Evolutionary conservation across 352 stramenopile species (phyloP).

Genomic region (Phytophthora litchii): DNA sequence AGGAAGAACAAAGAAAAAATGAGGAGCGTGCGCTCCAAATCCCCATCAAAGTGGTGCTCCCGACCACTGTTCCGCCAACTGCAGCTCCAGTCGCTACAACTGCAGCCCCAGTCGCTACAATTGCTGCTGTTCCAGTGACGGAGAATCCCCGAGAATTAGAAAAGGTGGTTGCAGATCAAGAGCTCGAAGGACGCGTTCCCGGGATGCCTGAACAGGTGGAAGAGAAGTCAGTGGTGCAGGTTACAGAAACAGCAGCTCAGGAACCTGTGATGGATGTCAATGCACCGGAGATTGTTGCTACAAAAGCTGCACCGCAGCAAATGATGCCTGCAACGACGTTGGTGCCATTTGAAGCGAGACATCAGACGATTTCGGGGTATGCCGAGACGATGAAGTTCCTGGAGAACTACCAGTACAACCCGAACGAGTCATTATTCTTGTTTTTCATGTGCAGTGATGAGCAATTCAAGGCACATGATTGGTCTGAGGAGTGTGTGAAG

Average conservation of each 20-base stretch:
- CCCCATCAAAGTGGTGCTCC: slow-evolving; percentile 34
- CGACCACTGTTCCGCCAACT: slow-evolving; percentile 15
- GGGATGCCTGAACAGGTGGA: slow-evolving; percentile 22
- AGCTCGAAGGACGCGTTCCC: slow-evolving; percentile 27
- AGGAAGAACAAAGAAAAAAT: slow-evolving; percentile 24
- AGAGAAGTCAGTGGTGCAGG: slow-evolving; percentile 11
- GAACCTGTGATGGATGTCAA: not conserved
- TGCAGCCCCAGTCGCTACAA: slow-evolving; percentile 2
- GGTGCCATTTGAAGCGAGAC: slow-evolving; percentile 39
- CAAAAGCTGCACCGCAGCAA: slow-evolving; percentile 2
- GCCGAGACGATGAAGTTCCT: slow-evolving; percentile 55
- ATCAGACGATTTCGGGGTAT: slow-evolving; percentile 56
- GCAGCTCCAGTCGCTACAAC: slow-evolving; percentile 5
- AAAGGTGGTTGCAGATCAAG: slow-evolving; percentile 8
- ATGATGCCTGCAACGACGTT: not conserved
- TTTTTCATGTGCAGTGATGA: slow-evolving; percentile 78
- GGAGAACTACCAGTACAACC: slow-evolving; percentile 44
- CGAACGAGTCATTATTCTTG: slow-evolving; percentile 59
- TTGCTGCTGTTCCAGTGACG: slow-evolving; percentile 1
- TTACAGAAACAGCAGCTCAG: slow-evolving; percentile 6
- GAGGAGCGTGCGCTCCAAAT: slow-evolving; percentile 30
- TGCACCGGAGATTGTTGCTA: slow-evolving; percentile 4
- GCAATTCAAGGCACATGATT: slow-evolving; percentile 53
- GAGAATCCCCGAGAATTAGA: slow-evolving; percentile 15
- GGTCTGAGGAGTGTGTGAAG: slow-evolving; percentile 51